These are phyloP conservation scores for Pseudogymnoascus sp. DNA, from an alignment of 2,329 filamentous ascomycete genomes.

Conservation along the genomic window DNA sequence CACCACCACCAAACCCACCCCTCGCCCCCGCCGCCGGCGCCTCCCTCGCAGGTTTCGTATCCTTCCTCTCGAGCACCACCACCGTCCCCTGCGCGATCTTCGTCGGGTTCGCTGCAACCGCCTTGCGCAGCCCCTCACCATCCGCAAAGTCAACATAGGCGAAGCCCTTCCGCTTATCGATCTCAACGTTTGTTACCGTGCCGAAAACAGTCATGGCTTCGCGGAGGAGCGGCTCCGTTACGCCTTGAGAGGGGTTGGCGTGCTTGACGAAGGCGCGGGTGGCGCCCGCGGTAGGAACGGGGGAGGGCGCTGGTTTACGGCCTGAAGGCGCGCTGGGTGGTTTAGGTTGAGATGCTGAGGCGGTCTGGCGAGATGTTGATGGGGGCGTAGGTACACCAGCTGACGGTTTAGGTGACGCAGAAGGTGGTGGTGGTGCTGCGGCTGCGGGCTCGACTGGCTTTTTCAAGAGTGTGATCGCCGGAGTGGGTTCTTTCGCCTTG, in stretches of 20 bases:
- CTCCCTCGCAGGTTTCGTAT: constrained; percentile 29
- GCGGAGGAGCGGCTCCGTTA: constrained; percentile 73
- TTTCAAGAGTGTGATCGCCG: constrained; percentile 32
- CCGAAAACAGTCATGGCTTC: constrained; percentile 69
- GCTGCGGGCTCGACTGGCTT: constrained; percentile 26
- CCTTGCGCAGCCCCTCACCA: constrained; percentile 62
- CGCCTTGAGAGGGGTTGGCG: constrained; percentile 81
- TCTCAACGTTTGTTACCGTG: constrained; percentile 69
- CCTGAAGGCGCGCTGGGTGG: constrained; percentile 18
- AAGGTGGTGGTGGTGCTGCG: constrained; percentile 22
- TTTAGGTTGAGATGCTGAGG: constrained; percentile 15
- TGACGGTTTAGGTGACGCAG: constrained; percentile 20
- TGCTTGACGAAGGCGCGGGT: constrained; percentile 72
- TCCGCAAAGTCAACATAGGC: constrained; percentile 86
- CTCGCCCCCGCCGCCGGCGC: constrained; percentile 15
- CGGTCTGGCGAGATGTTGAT: constrained; percentile 22
- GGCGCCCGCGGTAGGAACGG: constrained; percentile 36
- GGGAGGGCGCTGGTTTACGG: constrained; percentile 24
- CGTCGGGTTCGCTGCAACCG: constrained; percentile 73
- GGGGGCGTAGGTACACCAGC: constrained; percentile 24
- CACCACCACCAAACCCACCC: constrained; percentile 13
- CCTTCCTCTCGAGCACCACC: constrained; percentile 76
- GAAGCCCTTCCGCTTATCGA: constrained; percentile 91
- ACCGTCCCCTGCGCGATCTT: constrained; percentile 77
- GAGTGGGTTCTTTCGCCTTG: constrained; percentile 27